Evolutionary conservation across 2,329 filamentous ascomycete species (phyloP), one percentile per base, ranked within the genome.

Genomic region (Aspergillus sp.): DNA sequence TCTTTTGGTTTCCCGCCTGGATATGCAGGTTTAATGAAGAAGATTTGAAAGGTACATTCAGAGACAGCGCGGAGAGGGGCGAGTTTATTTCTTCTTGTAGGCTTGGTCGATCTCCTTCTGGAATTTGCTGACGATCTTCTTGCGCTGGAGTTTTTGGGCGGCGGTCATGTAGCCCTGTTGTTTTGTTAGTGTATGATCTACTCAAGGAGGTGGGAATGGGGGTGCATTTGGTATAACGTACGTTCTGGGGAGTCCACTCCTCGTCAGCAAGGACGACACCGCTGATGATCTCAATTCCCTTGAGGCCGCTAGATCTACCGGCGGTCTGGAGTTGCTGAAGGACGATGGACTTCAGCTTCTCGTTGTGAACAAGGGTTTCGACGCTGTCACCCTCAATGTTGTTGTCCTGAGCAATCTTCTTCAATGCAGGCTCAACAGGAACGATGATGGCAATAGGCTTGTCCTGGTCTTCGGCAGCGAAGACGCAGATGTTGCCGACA

Each of bases 401-500:
- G 50, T 81, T 79, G 17, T 82, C 76, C 17, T 70, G 73, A 4
- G 83, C 84, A 40, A 86, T 60, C 68, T 83, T 81, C 76, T 84
- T 83, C 60, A 86, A 72, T 6, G 80, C 79, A 4, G 78, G 73
- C 70, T 86, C 84, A 5, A 80, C 76, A 4, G 84, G 84, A 2
- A 86, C 82, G 83, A 97, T 88, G 66, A 97, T 85, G 37, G 92
- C 93, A 58, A 97, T 83, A 7, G 93, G 91, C 70, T 90, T 90
- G 61, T 85, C 82, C 74, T 91, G 85, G 65, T 89, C 84, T 63
- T 84, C 77, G 58, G 91, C 89, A 42, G 91, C 93, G 70, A 95
- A 89, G 42, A 96, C 83, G 81, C 95, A 95, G 71, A 97, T 86
- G 77, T 96, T 96, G 59, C 85, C 84, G 19, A 96, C 91, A 9